Percentiles rank a stretch among this genome's conserved stretches.
These are phyloP conservation scores for Phytophthora ohioensis DNA, from an alignment of 352 stramenopile species.

Conservation along the genomic window DNA sequence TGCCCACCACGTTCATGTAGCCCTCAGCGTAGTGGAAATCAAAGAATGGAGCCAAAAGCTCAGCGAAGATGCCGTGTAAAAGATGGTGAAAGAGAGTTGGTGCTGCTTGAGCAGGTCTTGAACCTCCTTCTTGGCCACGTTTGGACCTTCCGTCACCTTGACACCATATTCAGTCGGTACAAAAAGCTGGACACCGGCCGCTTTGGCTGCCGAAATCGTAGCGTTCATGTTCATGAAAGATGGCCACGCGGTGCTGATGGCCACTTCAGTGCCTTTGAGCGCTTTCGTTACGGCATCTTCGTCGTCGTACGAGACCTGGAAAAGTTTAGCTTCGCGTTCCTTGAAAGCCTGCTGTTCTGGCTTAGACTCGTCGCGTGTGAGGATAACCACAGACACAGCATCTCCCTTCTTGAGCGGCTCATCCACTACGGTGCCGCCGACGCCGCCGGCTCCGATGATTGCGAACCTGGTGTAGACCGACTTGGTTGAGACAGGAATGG, in stretches of 20 bases:
- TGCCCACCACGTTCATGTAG: slow-evolving; percentile 22
- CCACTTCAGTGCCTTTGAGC: neutral
- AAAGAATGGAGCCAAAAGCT: slow-evolving; percentile 17
- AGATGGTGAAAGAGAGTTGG: slow-evolving; percentile 31
- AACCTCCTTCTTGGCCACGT: slow-evolving; percentile 29
- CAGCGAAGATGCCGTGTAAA: slow-evolving; percentile 29
- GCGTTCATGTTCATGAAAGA: slow-evolving; percentile 6
- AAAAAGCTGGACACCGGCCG: slow-evolving; percentile 35
- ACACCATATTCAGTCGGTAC: slow-evolving; percentile 28
- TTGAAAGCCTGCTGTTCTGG: neutral
- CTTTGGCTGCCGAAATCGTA: slow-evolving; percentile 23
- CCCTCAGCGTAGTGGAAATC: slow-evolving; percentile 34
- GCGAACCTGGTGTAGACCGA: too few species aligned
- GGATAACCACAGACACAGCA: neutral
- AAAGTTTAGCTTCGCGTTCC: neutral
- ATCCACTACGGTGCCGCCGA: neutral
- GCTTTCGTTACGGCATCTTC: neutral
- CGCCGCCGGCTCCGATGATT: too few species aligned
- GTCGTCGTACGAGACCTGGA: neutral
- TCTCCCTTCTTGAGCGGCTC: neutral
- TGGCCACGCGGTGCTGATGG: neutral
- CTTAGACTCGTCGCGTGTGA: neutral
- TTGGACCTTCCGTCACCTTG: slow-evolving; percentile 18
- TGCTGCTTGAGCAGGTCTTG: slow-evolving; percentile 29
- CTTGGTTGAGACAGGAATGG: too few species aligned